Conservation (phyloP, 2,329 filamentous ascomycete species). For the Thelonectria olida region DNA sequence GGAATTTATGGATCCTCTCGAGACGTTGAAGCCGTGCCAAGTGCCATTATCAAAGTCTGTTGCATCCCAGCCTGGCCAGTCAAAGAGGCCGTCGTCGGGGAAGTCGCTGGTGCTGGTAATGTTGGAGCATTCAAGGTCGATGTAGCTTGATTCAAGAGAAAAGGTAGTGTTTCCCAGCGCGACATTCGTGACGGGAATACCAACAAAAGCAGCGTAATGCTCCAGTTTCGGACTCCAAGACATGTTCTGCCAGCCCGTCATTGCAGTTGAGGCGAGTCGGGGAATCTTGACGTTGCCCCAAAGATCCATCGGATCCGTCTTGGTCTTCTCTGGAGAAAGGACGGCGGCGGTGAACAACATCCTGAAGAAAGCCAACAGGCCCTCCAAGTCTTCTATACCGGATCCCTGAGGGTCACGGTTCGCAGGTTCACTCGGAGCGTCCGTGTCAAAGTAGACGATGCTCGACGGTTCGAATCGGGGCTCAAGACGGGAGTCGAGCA, state of each 20-base stretch:
- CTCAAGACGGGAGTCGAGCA: background rate
- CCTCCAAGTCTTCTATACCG: no score
- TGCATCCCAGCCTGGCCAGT: no score
- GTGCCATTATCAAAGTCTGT: no score
- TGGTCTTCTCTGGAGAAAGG: background rate
- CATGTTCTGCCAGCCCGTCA: background rate
- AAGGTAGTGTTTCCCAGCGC: slow-evolving; percentile 12
- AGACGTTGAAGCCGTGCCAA: background rate
- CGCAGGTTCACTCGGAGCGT: background rate
- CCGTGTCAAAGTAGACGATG: background rate
- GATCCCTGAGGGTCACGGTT: no score
- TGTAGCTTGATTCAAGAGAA: slow-evolving; percentile 20
- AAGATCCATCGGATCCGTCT: slow-evolving; percentile 4
- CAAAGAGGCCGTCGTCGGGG: no score
- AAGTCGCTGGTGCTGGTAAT: no score
- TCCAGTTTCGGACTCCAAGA: background rate
- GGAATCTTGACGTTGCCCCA: slow-evolving; percentile 27
- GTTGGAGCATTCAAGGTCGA: background rate
- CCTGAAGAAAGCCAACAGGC: no score
- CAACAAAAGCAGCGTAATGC: slow-evolving; percentile 16
- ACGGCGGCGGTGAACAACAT: slow-evolving; percentile 2
- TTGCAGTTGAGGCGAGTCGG: background rate
- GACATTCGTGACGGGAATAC: slow-evolving; percentile 10
- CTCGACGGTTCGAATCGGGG: no score
- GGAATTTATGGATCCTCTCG: no score